These are phyloP conservation scores for Datisca glomerata DNA, from an alignment of 306 rosid genomes.

Conservation along the genomic window DNA sequence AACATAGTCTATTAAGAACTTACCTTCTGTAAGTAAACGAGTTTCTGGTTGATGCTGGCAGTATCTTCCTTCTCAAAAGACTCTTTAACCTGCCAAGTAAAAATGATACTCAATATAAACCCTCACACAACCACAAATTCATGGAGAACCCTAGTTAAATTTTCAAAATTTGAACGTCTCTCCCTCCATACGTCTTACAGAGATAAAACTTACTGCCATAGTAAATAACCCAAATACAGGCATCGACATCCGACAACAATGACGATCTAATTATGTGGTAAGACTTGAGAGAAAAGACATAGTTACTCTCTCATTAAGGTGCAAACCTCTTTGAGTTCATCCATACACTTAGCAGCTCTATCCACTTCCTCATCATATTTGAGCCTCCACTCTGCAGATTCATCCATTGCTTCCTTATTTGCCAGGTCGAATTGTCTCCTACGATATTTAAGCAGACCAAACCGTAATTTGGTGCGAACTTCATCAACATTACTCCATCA, in stretches of 20 bases:
- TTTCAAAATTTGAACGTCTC: too few relatives aligned
- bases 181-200: background rate
- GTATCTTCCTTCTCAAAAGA: constrained; percentile 29
- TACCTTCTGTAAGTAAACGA: constrained; percentile 50
- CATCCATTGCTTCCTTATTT: constrained; percentile 73
- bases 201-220: background rate
- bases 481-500: too few relatives aligned
- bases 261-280: too few relatives aligned
- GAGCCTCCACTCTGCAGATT: constrained; percentile 94
- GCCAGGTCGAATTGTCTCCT: constrained; percentile 77
- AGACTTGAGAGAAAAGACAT: constrained; percentile 7
- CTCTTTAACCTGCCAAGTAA: constrained; percentile 30
- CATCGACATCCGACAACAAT: too few relatives aligned
- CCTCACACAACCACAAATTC: background rate
- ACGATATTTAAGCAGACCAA: constrained; percentile 4
- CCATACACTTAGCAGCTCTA: constrained; percentile 33
- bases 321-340: constrained; percentile 52
- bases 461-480: too few relatives aligned
- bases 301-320: constrained; percentile 6
- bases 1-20: background rate
- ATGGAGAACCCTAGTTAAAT: background rate
- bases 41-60: constrained; percentile 29
- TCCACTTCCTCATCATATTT: constrained; percentile 51
- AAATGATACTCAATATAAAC: background rate
- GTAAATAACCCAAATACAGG: too few relatives aligned